Evolutionary conservation across 2,329 filamentous ascomycete species (phyloP).

Genomic region (Leptodontidium sp.): DNA sequence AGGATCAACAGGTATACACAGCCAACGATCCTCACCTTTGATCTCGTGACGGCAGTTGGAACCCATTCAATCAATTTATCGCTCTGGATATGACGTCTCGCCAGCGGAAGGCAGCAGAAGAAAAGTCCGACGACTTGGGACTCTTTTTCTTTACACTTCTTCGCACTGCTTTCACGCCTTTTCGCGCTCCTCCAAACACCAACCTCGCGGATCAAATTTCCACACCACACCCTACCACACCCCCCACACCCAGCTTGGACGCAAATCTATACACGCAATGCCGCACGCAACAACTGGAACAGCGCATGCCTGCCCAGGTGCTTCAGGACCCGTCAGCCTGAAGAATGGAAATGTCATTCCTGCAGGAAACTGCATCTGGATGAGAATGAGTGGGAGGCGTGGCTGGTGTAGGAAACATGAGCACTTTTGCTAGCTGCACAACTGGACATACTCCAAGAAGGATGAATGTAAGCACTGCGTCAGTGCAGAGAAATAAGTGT

Average conservation of each 20-base stretch:
- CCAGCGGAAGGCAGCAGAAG: too few relatives aligned
- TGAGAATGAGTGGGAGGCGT: background rate
- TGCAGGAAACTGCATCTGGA: background rate
- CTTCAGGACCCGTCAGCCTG: constrained; percentile 7
- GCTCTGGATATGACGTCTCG: too few relatives aligned
- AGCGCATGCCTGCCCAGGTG: constrained; percentile 1
- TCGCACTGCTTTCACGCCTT: background rate
- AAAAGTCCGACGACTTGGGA: too few relatives aligned
- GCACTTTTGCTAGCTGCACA: constrained; percentile 11
- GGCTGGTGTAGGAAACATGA: constrained; percentile 18
- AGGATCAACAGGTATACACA: too few relatives aligned
- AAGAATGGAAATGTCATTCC: constrained; percentile 6
- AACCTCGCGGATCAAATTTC: background rate
- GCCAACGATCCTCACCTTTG: background rate
- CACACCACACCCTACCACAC: background rate
- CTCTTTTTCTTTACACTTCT: too few relatives aligned
- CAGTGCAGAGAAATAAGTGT: background rate
- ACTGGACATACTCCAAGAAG: constrained; percentile 20
- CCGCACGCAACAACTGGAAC: constrained; percentile 17
- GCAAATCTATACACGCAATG: background rate
- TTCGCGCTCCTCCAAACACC: background rate
- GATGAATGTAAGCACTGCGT: constrained; percentile 12
- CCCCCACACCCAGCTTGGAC: background rate
- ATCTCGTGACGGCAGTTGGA: background rate
- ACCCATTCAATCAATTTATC: too few relatives aligned